Evolutionary conservation across 1,284 basidiomycete species (phyloP), one percentile per base, ranked within the genome.

Genomic region (Puccinia horiana): DNA sequence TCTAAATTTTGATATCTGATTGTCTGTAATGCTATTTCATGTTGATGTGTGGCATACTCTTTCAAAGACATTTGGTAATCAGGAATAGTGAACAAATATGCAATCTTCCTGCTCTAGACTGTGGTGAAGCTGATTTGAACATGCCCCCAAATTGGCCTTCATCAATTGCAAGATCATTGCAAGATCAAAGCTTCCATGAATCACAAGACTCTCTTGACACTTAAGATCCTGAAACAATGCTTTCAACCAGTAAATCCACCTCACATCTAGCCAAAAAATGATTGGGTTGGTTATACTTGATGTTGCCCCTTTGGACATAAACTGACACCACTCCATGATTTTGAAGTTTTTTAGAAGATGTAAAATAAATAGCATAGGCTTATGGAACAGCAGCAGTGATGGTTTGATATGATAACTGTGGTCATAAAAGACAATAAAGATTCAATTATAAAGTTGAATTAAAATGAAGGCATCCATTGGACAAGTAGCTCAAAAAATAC

Each of bases 91-190:
- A 93, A 97, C 83, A 94, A 98, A 85, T 88, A 93, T 40, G 91
- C 94, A 1, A 87, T 99, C 69, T 87, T 94, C 26, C 88, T 98
- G 35, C 88, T 98, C 0, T n/a, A n/a, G n/a, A n/a, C n/a, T 98
- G 96, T 84, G 96, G 97, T 1, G 97, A 98, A 84, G 89, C 91
- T 18, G 96, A 99, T 83, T 93, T 94, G 88, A 95, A 75, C 69
- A 85, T 85, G 44, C 85, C 85, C 83, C 85, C 35, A 85, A 85
- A 54, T 84, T 85, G 69, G 73, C 82, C 58, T 56, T 84, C 84
- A 32, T 83, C 84, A 67, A 84, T 86, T 80, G 72, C 16, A 82
- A n/a, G n/a, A n/a, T n/a, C n/a, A n/a, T n/a, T n/a, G n/a, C n/a
- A n/a, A 82, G 47, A 75, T 82, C 40, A 82, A 82, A 69, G 73